Evolutionary conservation across 176 grass and related monocot genomes (phyloP), one percentile per base, ranked within the genome.

Genomic region (Raddia guianensis): DNA sequence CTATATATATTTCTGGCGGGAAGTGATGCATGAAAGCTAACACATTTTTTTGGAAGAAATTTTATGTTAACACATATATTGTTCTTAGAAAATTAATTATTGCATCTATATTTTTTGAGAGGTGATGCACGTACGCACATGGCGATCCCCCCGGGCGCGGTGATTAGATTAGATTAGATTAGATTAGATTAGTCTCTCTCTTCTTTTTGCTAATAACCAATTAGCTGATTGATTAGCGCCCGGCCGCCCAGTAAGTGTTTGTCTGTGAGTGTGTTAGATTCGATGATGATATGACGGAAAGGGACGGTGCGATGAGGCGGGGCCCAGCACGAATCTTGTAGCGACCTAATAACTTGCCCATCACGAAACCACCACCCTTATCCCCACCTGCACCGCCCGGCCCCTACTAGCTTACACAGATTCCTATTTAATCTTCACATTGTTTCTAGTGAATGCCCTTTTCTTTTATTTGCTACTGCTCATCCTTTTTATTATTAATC

Each of bases 271-370:
- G 68, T 8, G 19, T 2, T 70, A 27, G 67, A 70, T 49, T 70
- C 45, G 67, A 14, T 70, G 48, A 70, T 7, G 10, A 21, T 70
- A 6, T 8, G 9, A 49, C 49, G 5, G 54, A 84, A 84, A 69
- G 64, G 43, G 82, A 53, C 65, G 13, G 83, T 49, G 46, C 21
- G 52, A 53, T 27, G 32, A 59, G 9, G 80, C 47, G 7, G 63
- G 34, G 13, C 83, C 83, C 68, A 79, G 14, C 75, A 79, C 49
- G 75, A 79, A 85, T 85, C 75, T 85, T 79, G 21, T 79, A 37
- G 58, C 37, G 3, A 71, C 75, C 66, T 79, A 79, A 79, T 79
- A 79, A 79, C 68, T 79, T 86, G 75, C 10, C 57, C 68, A 40
- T 79, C 75, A 79, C 67, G 75, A 73, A 85, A 79, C 57, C 47